Conservation (phyloP, 2,329 filamentous ascomycete species). For the Escovopsis sp. region DNA sequence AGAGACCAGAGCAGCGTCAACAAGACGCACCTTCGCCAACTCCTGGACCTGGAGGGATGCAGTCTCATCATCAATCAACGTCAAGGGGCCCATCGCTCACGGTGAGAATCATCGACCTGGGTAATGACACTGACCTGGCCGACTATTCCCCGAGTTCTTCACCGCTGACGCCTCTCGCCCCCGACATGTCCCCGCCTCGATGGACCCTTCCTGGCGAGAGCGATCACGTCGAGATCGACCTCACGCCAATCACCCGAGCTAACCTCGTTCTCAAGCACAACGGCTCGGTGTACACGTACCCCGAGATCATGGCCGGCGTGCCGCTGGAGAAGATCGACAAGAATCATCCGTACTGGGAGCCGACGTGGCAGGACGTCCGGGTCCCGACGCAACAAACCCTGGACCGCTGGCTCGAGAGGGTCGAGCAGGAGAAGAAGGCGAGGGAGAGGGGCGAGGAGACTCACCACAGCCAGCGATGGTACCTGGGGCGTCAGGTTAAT, state of each 20-base stretch:
- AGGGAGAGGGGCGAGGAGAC: constrained; percentile 18
- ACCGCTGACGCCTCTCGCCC: background rate
- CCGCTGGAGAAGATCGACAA: constrained; percentile 35
- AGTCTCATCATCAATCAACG: too few species aligned
- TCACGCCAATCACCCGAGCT: constrained; percentile 24
- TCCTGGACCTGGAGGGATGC: too few species aligned
- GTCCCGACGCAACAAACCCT: constrained; percentile 27
- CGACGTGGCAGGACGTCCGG: constrained; percentile 33
- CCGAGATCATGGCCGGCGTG: constrained; percentile 36
- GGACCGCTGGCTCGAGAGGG: constrained; percentile 32
- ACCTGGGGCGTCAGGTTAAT: constrained; percentile 40
- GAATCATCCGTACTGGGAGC: constrained; percentile 39
- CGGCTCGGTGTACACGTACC: constrained; percentile 32
- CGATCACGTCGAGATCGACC: background rate
- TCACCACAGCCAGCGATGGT: constrained; percentile 29
- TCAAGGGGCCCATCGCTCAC: too few species aligned
- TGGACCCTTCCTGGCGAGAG: background rate
- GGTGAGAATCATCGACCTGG: too few species aligned
- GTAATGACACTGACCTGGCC: too few species aligned
- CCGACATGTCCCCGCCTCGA: constrained; percentile 1
- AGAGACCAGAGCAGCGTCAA: too few species aligned
- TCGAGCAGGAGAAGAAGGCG: constrained; percentile 20
- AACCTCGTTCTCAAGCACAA: constrained; percentile 32
- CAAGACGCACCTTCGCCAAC: too few species aligned
- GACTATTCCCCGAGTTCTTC: too few species aligned